A percentile compares a stretch with the other conserved stretches of the same genome.
These are phyloP conservation scores for Myxozyma mucilagina DNA, from an alignment of 805 yeast species.

Conservation along the genomic window DNA sequence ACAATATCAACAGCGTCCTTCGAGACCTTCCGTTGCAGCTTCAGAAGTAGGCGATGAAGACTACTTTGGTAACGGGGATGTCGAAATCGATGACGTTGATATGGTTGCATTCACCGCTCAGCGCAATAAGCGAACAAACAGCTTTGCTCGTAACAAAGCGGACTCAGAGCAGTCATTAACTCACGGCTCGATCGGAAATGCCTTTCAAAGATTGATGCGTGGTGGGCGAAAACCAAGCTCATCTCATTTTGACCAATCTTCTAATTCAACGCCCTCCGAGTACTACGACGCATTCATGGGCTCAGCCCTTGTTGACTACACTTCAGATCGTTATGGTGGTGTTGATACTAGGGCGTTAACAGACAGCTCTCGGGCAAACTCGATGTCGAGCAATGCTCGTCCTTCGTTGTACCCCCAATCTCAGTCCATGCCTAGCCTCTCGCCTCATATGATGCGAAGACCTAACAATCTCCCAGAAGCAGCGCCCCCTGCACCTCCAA, in stretches of 20 bases:
- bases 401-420: constrained; percentile 15
- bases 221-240: constrained; percentile 12
- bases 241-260: background rate
- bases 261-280: background rate
- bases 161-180: background rate
- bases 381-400: constrained; percentile 25
- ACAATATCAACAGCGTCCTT: background rate
- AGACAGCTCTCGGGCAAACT: constrained; percentile 29
- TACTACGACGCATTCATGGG: constrained; percentile 26
- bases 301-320: constrained; percentile 22
- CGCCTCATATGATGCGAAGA: constrained; percentile 7
- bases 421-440: constrained; percentile 3
- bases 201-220: background rate
- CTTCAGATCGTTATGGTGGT: constrained; percentile 26
- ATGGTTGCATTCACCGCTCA: constrained; percentile 27
- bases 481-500: constrained; percentile 1
- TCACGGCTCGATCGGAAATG: constrained; percentile 2
- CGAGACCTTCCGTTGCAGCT: background rate
- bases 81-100: constrained; percentile 21
- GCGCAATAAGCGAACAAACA: constrained; percentile 21
- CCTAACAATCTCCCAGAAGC: background rate
- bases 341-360: constrained; percentile 27
- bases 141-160: background rate
- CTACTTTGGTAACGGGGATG: constrained; percentile 5
- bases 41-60: constrained; percentile 9